Evolutionary conservation across 768 basidiomycete species (phyloP), one percentile per base, ranked within the genome.

Genomic region (Suillus discolor): DNA sequence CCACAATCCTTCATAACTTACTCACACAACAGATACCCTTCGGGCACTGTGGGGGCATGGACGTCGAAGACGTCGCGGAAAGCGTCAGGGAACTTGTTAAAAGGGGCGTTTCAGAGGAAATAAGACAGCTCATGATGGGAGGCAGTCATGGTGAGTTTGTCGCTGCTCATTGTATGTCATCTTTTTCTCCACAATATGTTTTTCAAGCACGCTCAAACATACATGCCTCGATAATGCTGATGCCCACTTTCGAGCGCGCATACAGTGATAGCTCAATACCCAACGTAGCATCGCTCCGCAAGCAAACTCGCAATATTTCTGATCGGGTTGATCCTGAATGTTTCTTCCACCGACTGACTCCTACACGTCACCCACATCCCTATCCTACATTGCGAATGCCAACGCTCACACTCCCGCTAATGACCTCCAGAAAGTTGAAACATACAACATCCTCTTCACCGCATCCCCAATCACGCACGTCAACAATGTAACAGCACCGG

Each of bases 61-160:
- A 92, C 66, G 87, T 92, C 12, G 79, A 82, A 49, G 89, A 91
- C 60, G 89, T 87, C 66, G 82, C 88, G 12, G 84, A 81, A 8
- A 81, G 87, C 1, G 81, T 83, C 1, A 72, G 78, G 28, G 79
- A 87, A 65, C 82, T 91, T 47, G 76, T 87, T 36, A 70, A 75
- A 18, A 73, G 83, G 5, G 85, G 84, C 1, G 73, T 90, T 1
- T 82, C 87, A 0, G 76, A 79, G 54, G 71, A 79, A 15, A 86
- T 85, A 9, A 84, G 83, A 66, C 83, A 86, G 60, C 79, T 89
- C 38, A 71, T 90, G 2, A 77, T 77, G 61, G 90, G 91, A 2
- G 90, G 90, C 42, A 89, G 86, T 57, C 91, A 93, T 67, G 90
- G 90, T 0, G 90, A 90, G 1, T 91, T 89, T 72, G 77, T 90